These are phyloP conservation scores for Debaryomyces coudertii DNA, from an alignment of 1,139 yeast species.

Conservation along the genomic window DNA sequence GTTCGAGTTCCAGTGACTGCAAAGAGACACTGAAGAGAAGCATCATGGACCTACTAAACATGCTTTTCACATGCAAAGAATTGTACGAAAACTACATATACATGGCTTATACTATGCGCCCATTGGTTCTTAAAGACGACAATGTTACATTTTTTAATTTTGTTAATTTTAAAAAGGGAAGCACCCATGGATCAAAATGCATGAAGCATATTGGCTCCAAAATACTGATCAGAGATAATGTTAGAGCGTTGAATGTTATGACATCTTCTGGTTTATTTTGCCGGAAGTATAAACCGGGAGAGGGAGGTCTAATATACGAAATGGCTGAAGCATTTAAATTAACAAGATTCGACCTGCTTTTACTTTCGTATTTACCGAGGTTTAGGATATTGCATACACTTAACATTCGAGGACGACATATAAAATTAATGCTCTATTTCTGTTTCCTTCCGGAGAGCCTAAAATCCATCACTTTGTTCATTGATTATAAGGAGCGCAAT, in stretches of 20 bases:
- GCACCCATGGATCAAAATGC: background rate
- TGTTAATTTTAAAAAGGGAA: background rate
- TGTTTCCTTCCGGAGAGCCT: slow-evolving; percentile 2
- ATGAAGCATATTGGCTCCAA: slow-evolving; percentile 5
- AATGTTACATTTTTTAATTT: background rate
- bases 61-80: slow-evolving; percentile 19
- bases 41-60: slow-evolving; percentile 3
- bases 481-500: slow-evolving; percentile 8
- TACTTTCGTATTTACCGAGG: background rate
- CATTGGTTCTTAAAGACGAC: slow-evolving; percentile 13
- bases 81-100: slow-evolving; percentile 16
- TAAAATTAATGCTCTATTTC: slow-evolving; percentile 4
- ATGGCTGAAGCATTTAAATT: background rate
- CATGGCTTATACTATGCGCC: slow-evolving; percentile 18
- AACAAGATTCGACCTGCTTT: slow-evolving; percentile 4
- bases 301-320: background rate
- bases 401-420: slow-evolving; percentile 3
- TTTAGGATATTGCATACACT: slow-evolving; percentile 6
- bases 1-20: background rate
- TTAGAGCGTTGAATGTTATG: slow-evolving; percentile 1
- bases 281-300: background rate
- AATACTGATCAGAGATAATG: background rate
- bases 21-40: background rate
- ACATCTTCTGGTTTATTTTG: background rate
- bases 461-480: slow-evolving; percentile 5